phyloP scores from a whole-genome alignment of 2,329 filamentous ascomycete genomes.

The Biscogniauxia mediterranea region DNA sequence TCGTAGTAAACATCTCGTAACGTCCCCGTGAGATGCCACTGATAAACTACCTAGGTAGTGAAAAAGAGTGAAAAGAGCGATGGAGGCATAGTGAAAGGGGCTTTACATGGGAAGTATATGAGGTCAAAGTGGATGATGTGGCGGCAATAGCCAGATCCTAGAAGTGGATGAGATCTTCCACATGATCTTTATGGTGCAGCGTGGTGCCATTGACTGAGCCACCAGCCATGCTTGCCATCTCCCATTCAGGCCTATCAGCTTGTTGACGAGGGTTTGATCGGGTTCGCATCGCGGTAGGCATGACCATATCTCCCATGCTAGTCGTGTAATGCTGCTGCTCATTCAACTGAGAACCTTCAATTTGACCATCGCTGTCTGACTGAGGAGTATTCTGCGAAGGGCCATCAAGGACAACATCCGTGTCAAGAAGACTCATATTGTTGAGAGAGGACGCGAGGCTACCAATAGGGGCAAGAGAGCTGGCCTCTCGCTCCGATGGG shows the following conservation, averaged over 20 bases:
- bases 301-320: not conserved
- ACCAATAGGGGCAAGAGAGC: no score
- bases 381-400: not conserved
- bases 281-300: not conserved
- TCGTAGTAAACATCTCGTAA: no score
- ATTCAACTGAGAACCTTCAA: not conserved
- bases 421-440: no score
- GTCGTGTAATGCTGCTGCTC: not conserved
- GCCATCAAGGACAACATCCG: not conserved
- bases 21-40: no score
- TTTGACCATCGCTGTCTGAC: not conserved
- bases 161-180: slow-evolving; percentile 13
- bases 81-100: no score
- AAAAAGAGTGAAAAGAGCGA: no score
- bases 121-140: no score
- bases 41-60: no score
- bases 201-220: not conserved
- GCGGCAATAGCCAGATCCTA: not conserved
- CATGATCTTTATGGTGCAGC: slow-evolving; percentile 3
- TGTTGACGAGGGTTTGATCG: not conserved
- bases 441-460: no score
- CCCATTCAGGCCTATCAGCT: slow-evolving; percentile 22
- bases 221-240: slow-evolving; percentile 7
- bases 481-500: not conserved
- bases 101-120: no score